A percentile compares a stretch with the other conserved stretches of the same genome.
phyloP scores from a whole-genome alignment of 768 basidiomycete species.

The Termitomyces eurrhizus region DNA sequence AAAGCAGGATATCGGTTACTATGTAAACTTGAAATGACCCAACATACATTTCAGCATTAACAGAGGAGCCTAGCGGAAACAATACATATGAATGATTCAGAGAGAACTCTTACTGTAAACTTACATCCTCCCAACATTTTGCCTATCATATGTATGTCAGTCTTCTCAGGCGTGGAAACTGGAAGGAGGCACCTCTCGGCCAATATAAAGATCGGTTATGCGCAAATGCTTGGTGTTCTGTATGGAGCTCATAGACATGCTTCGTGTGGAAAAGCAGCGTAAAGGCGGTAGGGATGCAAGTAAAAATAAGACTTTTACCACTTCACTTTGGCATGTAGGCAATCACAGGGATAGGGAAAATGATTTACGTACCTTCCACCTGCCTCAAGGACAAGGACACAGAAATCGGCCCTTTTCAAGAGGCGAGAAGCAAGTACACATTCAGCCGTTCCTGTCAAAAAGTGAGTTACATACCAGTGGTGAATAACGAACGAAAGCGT shows the following conservation, averaged over 20 bases:
- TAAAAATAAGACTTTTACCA: conserved; percentile 35
- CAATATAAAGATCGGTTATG: conserved; percentile 47
- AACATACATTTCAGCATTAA: conserved; percentile 54
- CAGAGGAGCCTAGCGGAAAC: conserved; percentile 45
- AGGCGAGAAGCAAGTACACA: conserved; percentile 58
- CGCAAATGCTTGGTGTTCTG: conserved; percentile 52
- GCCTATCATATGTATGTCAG: conserved; percentile 27
- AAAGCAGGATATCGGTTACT: background rate
- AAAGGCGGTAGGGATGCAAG: conserved; percentile 43
- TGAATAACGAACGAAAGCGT: background rate
- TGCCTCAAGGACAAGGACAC: conserved; percentile 56
- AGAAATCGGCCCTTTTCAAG: conserved; percentile 48
- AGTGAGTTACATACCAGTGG: background rate
- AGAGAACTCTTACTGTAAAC: conserved; percentile 16
- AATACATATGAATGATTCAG: background rate
- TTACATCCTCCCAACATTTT: conserved; percentile 73
- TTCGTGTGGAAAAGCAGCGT: conserved; percentile 38
- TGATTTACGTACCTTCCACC: conserved; percentile 49
- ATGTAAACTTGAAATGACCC: background rate
- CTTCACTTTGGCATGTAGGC: conserved; percentile 23
- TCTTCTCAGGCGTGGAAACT: background rate
- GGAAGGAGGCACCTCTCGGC: conserved; percentile 52
- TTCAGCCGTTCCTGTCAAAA: conserved; percentile 48
- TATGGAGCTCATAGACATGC: conserved; percentile 52
- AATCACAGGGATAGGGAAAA: background rate